These are phyloP conservation scores for Exophiala lecanii-corni DNA, from an alignment of 2,329 filamentous ascomycete genomes.

Conservation along the genomic window DNA sequence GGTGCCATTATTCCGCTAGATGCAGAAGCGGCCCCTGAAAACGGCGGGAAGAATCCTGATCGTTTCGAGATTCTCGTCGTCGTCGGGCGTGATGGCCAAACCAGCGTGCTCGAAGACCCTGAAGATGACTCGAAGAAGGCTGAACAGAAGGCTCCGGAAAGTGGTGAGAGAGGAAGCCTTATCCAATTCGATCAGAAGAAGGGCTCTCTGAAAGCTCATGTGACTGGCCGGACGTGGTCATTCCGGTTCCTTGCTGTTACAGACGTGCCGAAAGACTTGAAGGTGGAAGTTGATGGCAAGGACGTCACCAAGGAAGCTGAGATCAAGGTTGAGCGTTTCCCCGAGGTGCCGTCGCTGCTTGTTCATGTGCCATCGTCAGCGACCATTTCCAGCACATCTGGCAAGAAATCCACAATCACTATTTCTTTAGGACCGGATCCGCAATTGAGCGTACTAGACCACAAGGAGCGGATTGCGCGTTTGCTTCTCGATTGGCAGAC, in stretches of 20 bases:
- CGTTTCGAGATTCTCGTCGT: constrained; percentile 48
- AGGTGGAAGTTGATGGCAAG: constrained; percentile 18
- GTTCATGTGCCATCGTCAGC: constrained; percentile 17
- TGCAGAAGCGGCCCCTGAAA: constrained; percentile 36
- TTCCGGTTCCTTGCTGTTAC: constrained; percentile 25
- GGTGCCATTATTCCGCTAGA: constrained; percentile 58
- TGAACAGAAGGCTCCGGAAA: constrained; percentile 12
- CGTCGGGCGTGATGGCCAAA: constrained; percentile 37
- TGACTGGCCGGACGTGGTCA: constrained; percentile 18
- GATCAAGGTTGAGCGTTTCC: constrained; percentile 17
- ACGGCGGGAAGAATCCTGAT: constrained; percentile 47
- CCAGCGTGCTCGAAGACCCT: constrained; percentile 48
- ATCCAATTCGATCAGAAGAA: constrained; percentile 23
- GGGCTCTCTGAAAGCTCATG: constrained; percentile 19
- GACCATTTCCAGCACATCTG: neutral
- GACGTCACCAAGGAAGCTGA: constrained; percentile 22
- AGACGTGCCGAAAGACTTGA: constrained; percentile 19
- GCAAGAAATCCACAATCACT: constrained; percentile 34
- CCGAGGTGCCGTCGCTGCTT: constrained; percentile 20
- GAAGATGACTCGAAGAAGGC: constrained; percentile 21
- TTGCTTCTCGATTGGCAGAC: constrained; percentile 28
- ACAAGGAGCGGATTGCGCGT: constrained; percentile 20
- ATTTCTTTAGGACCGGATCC: constrained; percentile 35
- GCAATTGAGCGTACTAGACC: constrained; percentile 26
- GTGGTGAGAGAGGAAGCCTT: constrained; percentile 27